phyloP scores from a whole-genome alignment of 1,284 basidiomycete species.

The Melampsora abietis-canadensis region DNA sequence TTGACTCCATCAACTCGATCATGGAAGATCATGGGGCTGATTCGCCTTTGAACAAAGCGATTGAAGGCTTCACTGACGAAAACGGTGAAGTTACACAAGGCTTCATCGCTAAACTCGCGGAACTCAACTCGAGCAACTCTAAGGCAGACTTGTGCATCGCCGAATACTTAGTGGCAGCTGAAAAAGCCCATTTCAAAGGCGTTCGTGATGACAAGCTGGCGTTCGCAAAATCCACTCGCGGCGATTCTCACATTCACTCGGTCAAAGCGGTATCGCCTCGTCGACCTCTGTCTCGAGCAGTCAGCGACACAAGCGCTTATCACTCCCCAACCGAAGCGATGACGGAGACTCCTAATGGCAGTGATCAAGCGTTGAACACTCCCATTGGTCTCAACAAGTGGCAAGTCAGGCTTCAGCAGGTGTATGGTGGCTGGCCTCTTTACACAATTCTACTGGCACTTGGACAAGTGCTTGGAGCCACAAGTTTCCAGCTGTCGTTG shows the following conservation, averaged over 20 bases:
- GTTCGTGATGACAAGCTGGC: conserved; percentile 72
- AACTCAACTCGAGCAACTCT: conserved; percentile 76
- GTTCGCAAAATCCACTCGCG: conserved; percentile 9
- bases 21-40: conserved; percentile 77
- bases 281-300: conserved; percentile 29
- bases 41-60: conserved; percentile 85
- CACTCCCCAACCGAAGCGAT: neutral
- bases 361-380: conserved; percentile 18
- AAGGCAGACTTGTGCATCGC: conserved; percentile 86
- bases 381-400: conserved; percentile 24
- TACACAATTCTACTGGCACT: conserved; percentile 82
- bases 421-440: conserved; percentile 69
- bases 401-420: conserved; percentile 42
- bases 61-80: conserved; percentile 80
- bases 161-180: conserved; percentile 79
- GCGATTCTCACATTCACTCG: neutral
- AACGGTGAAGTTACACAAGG: conserved; percentile 84
- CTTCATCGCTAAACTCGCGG: conserved; percentile 78
- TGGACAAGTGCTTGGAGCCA: conserved; percentile 77
- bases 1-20: conserved; percentile 81
- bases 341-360: neutral
- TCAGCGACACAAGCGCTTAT: conserved; percentile 20
- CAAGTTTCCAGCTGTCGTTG: conserved; percentile 90
- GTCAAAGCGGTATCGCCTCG: neutral
- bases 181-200: conserved; percentile 84